Conservation (phyloP, 768 basidiomycete species). For the Leccinum uliginosum region DNA sequence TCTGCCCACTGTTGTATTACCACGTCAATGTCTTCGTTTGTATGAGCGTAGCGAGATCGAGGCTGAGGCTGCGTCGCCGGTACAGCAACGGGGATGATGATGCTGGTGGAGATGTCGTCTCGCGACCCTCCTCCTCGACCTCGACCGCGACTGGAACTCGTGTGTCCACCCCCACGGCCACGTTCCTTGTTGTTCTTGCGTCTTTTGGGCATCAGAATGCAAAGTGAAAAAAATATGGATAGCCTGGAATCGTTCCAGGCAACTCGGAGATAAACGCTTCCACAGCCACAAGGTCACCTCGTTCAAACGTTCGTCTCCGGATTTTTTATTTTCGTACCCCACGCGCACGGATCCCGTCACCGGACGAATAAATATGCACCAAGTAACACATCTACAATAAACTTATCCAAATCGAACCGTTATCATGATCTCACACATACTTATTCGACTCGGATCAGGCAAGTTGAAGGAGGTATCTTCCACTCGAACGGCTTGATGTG, state of each 20-base stretch:
- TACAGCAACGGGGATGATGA: background rate
- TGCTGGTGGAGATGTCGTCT: background rate
- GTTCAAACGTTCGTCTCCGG: background rate
- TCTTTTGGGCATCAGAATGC: slow-evolving; percentile 18
- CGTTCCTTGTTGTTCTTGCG: slow-evolving; percentile 10
- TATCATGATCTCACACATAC: no score
- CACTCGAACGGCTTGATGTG: background rate
- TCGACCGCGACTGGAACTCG: slow-evolving; percentile 21
- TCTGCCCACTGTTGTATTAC: slow-evolving; percentile 23
- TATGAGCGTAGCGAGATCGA: slow-evolving; percentile 17
- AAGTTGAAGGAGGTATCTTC: background rate
- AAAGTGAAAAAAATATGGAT: background rate
- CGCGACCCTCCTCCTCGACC: slow-evolving; percentile 12
- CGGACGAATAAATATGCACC: no score
- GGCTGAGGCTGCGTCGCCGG: slow-evolving; percentile 4
- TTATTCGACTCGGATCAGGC: background rate
- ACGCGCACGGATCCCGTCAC: no score
- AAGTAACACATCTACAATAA: background rate
- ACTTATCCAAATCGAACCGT: no score
- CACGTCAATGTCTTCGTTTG: slow-evolving; percentile 20
- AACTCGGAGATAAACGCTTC: background rate
- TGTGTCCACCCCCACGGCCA: slow-evolving; percentile 6
- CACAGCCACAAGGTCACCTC: background rate
- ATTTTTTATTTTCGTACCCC: no score
- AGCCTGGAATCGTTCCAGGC: background rate